Evolutionary conservation across 2,329 filamentous ascomycete species (phyloP).

Genomic region (Nothomitra cinnamomea): DNA sequence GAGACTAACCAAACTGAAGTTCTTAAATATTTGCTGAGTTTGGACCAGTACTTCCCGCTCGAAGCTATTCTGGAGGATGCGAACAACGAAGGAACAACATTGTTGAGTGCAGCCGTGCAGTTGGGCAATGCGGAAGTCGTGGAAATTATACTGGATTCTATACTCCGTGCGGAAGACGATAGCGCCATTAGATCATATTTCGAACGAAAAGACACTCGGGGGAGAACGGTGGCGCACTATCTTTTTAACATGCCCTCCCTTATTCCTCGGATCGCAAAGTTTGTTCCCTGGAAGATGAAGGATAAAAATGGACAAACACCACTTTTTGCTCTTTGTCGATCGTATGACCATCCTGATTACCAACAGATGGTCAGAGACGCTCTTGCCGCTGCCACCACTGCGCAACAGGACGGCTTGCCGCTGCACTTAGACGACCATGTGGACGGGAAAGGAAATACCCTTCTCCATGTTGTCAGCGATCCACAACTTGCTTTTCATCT

Average conservation of each 20-base stretch:
- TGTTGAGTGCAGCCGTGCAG: conserved; percentile 83
- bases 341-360: conserved; percentile 85
- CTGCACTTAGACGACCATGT: conserved; percentile 86
- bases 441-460: conserved; percentile 80
- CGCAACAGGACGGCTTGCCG: conserved; percentile 62
- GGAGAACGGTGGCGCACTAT: conserved; percentile 86
- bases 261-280: conserved; percentile 56
- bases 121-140: conserved; percentile 60
- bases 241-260: conserved; percentile 78
- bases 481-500: conserved; percentile 58
- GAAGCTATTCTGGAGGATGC: conserved; percentile 60
- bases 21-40: conserved; percentile 62
- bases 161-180: conserved; percentile 40
- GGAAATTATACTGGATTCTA: conserved; percentile 54
- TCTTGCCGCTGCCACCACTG: conserved; percentile 51
- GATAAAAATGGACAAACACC: conserved; percentile 98
- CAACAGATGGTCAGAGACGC: conserved; percentile 72
- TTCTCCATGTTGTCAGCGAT: conserved; percentile 92
- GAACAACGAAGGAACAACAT: conserved; percentile 77
- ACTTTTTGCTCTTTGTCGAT: conserved; percentile 83
- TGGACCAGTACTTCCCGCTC: conserved; percentile 59
- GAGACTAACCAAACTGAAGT: conserved; percentile 47
- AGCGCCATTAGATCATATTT: conserved; percentile 50
- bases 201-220: conserved; percentile 60
- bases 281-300: conserved; percentile 75